These are phyloP conservation scores for Nicotiana undulata DNA, from an alignment of 257 asterid genomes.

Conservation along the genomic window DNA sequence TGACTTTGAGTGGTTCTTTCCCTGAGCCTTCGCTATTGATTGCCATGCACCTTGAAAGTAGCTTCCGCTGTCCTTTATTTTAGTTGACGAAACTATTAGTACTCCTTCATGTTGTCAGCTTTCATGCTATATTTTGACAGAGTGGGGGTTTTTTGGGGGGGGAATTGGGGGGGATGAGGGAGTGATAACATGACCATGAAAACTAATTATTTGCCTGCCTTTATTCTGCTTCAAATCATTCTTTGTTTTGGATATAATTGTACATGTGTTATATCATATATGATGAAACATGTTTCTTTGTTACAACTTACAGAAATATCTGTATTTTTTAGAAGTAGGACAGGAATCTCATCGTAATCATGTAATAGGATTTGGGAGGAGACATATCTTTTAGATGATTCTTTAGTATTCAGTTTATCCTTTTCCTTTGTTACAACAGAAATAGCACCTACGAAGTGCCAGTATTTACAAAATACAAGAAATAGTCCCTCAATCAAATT, in stretches of 20 bases:
- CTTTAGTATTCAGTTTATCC: conserved; percentile 10
- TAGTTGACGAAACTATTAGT: not conserved
- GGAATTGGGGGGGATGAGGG: not conserved
- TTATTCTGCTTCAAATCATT: not conserved
- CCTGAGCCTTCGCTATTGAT: not conserved
- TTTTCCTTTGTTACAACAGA: conserved; percentile 18
- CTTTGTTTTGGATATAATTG: not conserved
- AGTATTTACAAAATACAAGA: not conserved
- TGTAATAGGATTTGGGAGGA: conserved; percentile 52
- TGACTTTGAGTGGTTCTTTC: not conserved
- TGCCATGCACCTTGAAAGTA: not conserved
- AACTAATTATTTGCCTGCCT: not conserved
- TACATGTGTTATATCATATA: conserved; percentile 41
- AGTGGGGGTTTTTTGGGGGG: not conserved
- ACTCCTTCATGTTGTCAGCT: not conserved
- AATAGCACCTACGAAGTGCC: not conserved
- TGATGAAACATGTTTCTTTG: conserved; percentile 11
- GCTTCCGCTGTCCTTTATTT: not conserved
- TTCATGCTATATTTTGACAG: not conserved
- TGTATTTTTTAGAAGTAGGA: conserved; percentile 19
- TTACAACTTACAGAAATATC: conserved; percentile 15
- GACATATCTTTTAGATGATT: conserved; percentile 32
- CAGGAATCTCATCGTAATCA: conserved; percentile 36
- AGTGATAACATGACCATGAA: not conserved
- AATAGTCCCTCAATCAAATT: too few species aligned